A percentile compares a stretch with the other conserved stretches of the same genome.
These are phyloP conservation scores for Rickenella mellea DNA, from an alignment of 768 basidiomycete genomes.

Conservation along the genomic window DNA sequence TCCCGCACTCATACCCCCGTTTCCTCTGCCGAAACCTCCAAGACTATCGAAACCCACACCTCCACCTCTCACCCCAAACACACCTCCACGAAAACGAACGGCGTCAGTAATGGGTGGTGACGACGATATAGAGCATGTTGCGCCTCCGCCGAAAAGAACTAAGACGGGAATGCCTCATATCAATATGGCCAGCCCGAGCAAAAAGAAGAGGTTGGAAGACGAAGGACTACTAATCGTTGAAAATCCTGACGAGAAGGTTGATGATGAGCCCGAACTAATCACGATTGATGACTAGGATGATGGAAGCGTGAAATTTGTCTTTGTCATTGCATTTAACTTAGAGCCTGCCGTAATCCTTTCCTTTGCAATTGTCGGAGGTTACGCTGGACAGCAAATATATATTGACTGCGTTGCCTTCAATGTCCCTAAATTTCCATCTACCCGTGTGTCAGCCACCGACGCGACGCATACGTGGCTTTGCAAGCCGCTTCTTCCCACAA, in stretches of 20 bases:
- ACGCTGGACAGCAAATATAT: no score
- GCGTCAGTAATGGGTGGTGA: slow-evolving; percentile 37
- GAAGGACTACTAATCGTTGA: slow-evolving; percentile 70
- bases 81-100: slow-evolving; percentile 41
- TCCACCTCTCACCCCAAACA: slow-evolving; percentile 33
- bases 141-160: slow-evolving; percentile 48
- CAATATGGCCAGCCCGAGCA: slow-evolving; percentile 41
- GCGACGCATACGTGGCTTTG: no score
- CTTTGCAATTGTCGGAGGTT: no score
- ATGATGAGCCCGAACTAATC: slow-evolving; percentile 42
- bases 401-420: no score
- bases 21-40: slow-evolving; percentile 50
- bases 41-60: slow-evolving; percentile 31
- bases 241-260: slow-evolving; percentile 38
- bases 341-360: no score
- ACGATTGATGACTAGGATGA: slow-evolving; percentile 38
- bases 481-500: no score
- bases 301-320: not conserved
- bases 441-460: no score
- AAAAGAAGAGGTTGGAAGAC: slow-evolving; percentile 57
- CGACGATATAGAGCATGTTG: slow-evolving; percentile 46
- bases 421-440: no score
- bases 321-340: no score
- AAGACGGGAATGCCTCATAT: slow-evolving; percentile 19
- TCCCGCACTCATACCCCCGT: slow-evolving; percentile 53